Conservation (phyloP, 345 rosid genomes). For the Chamaenerion angustifolium region DNA sequence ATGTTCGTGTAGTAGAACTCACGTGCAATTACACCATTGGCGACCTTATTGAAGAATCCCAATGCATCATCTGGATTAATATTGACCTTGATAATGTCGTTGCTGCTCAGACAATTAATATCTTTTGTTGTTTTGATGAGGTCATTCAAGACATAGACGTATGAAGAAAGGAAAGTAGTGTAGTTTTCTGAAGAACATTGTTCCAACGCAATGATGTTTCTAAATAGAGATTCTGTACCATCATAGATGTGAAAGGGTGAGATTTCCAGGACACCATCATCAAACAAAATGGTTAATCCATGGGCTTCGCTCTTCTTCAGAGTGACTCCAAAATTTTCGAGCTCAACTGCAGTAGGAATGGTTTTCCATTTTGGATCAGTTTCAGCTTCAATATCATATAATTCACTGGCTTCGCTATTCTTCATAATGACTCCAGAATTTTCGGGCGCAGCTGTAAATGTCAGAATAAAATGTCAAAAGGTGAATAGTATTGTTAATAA, state of each 20-base stretch:
- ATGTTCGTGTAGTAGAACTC: slow-evolving; percentile 7
- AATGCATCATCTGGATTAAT: slow-evolving; percentile 11
- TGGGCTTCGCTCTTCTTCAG: not conserved
- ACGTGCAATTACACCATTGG: slow-evolving; percentile 9
- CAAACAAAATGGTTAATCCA: slow-evolving; percentile 1
- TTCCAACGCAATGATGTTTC: slow-evolving; percentile 18
- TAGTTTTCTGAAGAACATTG: slow-evolving; percentile 9
- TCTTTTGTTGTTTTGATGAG: slow-evolving; percentile 14
- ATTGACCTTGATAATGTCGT: slow-evolving; percentile 6
- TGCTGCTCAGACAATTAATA: slow-evolving; percentile 8
- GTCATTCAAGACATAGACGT: slow-evolving; percentile 11
- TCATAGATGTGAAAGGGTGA: slow-evolving; percentile 9
- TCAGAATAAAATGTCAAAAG: no score
- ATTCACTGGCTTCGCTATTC: not conserved
- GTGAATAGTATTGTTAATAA: no score
- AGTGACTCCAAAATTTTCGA: not conserved
- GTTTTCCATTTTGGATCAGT: not conserved
- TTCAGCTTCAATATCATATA: not conserved
- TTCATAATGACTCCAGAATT: not conserved
- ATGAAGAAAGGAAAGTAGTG: slow-evolving; percentile 9
- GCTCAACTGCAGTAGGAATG: slow-evolving; percentile 1
- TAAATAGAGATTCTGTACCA: slow-evolving; percentile 8
- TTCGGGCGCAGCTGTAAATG: no score
- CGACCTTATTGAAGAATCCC: slow-evolving; percentile 11
- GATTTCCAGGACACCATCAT: slow-evolving; percentile 7